These are phyloP conservation scores for Heliophila coronopifolia DNA, from an alignment of 441 rosid genomes.

Conservation along the genomic window DNA sequence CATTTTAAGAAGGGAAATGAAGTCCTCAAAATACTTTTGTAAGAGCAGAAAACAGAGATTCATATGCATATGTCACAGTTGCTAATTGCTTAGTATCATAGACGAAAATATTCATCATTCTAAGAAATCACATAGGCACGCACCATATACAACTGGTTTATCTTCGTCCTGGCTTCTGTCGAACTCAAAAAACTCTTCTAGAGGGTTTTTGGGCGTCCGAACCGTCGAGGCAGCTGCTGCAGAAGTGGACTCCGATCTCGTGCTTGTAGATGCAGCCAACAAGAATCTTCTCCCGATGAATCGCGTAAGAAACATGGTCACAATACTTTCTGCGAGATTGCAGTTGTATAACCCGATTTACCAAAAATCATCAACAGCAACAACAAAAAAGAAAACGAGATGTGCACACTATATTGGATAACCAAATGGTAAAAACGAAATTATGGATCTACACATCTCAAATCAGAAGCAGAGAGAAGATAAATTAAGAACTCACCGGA, in stretches of 20 bases:
- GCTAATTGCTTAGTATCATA: not conserved
- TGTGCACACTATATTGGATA: no score
- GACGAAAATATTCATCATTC: not conserved
- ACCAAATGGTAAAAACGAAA: constrained; percentile 5
- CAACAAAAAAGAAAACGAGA: not conserved
- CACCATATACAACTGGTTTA: constrained; percentile 71
- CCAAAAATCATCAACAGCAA: not conserved
- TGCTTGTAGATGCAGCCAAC: constrained; percentile 36
- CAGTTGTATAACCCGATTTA: not conserved
- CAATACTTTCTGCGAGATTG: not conserved
- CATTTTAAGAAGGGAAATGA: not conserved
- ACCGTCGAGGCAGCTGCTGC: constrained; percentile 48
- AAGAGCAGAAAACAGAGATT: not conserved
- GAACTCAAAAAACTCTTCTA: constrained; percentile 73
- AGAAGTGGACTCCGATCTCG: constrained; percentile 49
- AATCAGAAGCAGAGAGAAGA: not conserved
- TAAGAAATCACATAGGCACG: no score
- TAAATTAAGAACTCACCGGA: constrained; percentile 15
- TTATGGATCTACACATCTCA: no score
- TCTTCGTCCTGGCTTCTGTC: constrained; percentile 64
- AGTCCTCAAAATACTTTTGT: not conserved
- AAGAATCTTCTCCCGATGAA: constrained; percentile 51
- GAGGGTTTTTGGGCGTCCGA: constrained; percentile 46
- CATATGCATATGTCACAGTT: not conserved
- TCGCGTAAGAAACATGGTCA: constrained; percentile 57